Conservation (phyloP, 2,329 filamentous ascomycete genomes). For the Neophaeococcomyces aloes region DNA sequence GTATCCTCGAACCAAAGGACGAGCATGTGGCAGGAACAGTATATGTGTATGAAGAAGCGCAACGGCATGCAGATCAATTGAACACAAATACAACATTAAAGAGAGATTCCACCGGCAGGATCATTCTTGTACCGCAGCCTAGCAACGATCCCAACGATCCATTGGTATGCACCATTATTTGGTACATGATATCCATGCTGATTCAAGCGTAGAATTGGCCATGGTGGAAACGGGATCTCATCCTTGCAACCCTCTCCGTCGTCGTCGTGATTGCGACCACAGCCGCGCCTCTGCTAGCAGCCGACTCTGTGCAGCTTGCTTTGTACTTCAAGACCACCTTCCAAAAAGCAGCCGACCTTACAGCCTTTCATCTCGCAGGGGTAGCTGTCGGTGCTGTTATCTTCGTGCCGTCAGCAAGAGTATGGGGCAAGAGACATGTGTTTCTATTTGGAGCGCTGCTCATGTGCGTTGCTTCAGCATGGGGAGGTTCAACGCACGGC, state of each 20-base stretch:
- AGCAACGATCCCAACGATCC: constrained; percentile 87
- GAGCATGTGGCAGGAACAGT: constrained; percentile 22
- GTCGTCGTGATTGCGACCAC: constrained; percentile 74
- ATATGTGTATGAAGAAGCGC: constrained; percentile 18
- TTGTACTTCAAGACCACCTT: constrained; percentile 56
- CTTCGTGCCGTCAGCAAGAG: constrained; percentile 74
- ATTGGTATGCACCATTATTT: constrained; percentile 44
- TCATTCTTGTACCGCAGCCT: constrained; percentile 82
- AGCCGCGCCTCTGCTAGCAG: constrained; percentile 75
- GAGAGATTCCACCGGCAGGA: constrained; percentile 59
- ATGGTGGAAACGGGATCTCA: constrained; percentile 71
- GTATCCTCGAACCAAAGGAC: constrained; percentile 17
- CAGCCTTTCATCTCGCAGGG: constrained; percentile 77
- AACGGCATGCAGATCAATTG: constrained; percentile 14
- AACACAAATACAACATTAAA: constrained; percentile 47
- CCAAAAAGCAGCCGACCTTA: constrained; percentile 68
- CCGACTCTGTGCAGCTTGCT: constrained; percentile 71
- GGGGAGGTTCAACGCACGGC: constrained; percentile 56
- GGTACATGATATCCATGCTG: constrained; percentile 10
- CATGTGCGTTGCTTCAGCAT: constrained; percentile 62
- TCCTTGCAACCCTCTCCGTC: constrained; percentile 67
- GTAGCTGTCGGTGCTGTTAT: constrained; percentile 72
- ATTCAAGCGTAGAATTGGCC: constrained; percentile 59
- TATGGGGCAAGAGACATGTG: constrained; percentile 87
- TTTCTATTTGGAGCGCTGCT: constrained; percentile 69